A percentile compares a stretch with the other conserved stretches of the same genome.
phyloP scores from a whole-genome alignment of 2,329 filamentous ascomycete genomes.

The Colletotrichum musae region DNA sequence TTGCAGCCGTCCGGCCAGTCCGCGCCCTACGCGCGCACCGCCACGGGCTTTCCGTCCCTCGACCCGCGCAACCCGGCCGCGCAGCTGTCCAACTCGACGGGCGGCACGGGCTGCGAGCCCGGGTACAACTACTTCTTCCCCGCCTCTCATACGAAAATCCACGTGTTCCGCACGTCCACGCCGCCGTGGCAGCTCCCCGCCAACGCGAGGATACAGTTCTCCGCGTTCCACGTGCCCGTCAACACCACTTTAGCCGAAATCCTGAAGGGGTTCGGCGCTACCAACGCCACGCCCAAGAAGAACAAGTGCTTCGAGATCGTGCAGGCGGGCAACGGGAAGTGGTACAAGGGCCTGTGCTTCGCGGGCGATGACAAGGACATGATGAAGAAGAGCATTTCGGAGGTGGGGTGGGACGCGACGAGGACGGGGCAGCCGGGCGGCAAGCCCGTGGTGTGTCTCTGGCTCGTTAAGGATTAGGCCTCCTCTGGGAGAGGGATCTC shows the following conservation, averaged over 20 bases:
- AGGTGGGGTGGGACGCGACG: constrained; percentile 71
- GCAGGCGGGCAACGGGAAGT: constrained; percentile 68
- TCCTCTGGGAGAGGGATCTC: no score
- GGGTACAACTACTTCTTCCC: constrained; percentile 77
- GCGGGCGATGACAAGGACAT: constrained; percentile 63
- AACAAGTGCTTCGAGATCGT: constrained; percentile 72
- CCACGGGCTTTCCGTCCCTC: constrained; percentile 58
- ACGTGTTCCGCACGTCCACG: constrained; percentile 66
- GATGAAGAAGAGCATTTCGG: constrained; percentile 64
- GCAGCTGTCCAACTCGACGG: constrained; percentile 70
- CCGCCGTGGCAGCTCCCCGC: constrained; percentile 68
- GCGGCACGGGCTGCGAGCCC: constrained; percentile 71
- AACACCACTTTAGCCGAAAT: constrained; percentile 69
- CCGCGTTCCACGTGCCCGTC: constrained; percentile 66
- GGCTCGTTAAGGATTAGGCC: constrained; percentile 67
- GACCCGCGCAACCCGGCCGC: constrained; percentile 64
- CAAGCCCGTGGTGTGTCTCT: constrained; percentile 72
- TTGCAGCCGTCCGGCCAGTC: constrained; percentile 56
- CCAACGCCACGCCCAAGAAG: constrained; percentile 63
- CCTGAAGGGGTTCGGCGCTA: constrained; percentile 71
- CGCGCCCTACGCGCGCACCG: constrained; percentile 54
- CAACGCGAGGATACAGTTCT: constrained; percentile 60
- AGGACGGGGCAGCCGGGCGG: constrained; percentile 62
- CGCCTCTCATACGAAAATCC: constrained; percentile 69
- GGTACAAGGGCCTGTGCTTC: constrained; percentile 70